phyloP scores from a whole-genome alignment of 2,329 filamentous ascomycete genomes.

The Bipolaris oryzae region DNA sequence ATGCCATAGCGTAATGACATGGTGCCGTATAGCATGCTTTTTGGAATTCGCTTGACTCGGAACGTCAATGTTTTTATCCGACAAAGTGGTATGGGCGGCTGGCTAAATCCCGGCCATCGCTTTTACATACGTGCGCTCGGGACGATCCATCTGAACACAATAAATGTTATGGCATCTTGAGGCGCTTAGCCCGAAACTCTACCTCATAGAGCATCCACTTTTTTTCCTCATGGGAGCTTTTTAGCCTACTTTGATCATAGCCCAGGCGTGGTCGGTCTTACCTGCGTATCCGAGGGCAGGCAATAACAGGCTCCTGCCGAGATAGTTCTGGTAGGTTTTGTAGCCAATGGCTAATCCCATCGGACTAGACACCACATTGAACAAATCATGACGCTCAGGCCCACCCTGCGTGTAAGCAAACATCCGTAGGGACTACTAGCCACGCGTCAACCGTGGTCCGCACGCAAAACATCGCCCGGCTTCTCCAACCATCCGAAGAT shows the following conservation, averaged over 20 bases:
- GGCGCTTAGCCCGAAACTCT: constrained; percentile 4
- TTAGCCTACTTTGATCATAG: constrained; percentile 5
- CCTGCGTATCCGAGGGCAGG: constrained; percentile 5
- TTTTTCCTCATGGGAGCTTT: neutral
- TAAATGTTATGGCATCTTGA: constrained; percentile 12
- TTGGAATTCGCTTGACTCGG: constrained; percentile 14
- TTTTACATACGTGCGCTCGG: constrained; percentile 3
- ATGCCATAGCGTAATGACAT: constrained; percentile 6
- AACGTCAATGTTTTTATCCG: constrained; percentile 3
- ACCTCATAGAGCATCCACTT: constrained; percentile 7
- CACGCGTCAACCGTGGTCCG: constrained; percentile 26
- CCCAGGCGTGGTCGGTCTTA: constrained; percentile 5
- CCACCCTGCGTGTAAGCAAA: constrained; percentile 8
- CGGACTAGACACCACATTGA: constrained; percentile 24
- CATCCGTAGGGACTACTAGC: constrained; percentile 13
- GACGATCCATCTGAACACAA: constrained; percentile 17
- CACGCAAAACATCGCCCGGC: constrained; percentile 8
- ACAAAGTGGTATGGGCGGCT: constrained; percentile 25
- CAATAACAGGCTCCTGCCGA: constrained; percentile 18
- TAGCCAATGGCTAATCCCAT: constrained; percentile 11
- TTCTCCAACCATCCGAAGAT: constrained; percentile 21
- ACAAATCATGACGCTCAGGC: constrained; percentile 18
- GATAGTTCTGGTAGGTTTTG: constrained; percentile 8
- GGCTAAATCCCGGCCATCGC: constrained; percentile 25
- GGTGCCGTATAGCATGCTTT: constrained; percentile 18